Percentiles rank a stretch among this genome's conserved stretches.
These are phyloP conservation scores for Leccinum angustisporum DNA, from an alignment of 1,284 basidiomycete species.

Conservation along the genomic window DNA sequence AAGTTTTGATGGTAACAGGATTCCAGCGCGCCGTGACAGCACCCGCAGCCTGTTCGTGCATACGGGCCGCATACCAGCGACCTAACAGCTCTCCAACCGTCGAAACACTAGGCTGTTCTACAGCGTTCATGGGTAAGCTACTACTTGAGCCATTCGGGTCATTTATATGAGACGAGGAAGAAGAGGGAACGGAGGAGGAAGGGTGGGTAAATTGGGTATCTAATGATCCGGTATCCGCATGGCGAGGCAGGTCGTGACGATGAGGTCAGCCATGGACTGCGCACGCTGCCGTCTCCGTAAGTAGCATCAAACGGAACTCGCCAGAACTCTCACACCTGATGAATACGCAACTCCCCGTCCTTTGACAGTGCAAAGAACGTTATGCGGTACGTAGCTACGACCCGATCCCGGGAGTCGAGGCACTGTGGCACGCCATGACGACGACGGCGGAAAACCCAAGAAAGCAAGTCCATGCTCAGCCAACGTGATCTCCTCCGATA, in stretches of 20 bases:
- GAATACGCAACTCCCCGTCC: conserved; percentile 33
- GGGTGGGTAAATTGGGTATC: neutral
- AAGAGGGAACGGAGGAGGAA: neutral
- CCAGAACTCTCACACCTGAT: conserved; percentile 26
- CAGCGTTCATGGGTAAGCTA: too few relatives aligned
- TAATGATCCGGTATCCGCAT: conserved; percentile 32
- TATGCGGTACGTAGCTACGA: conserved; percentile 35
- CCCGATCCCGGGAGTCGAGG: conserved; percentile 18
- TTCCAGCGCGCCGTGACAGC: too few relatives aligned
- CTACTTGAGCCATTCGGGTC: too few relatives aligned
- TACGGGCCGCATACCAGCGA: too few relatives aligned
- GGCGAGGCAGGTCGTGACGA: conserved; percentile 35
- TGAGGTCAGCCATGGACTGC: conserved; percentile 27
- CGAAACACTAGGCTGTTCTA: too few relatives aligned
- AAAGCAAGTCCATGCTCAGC: neutral
- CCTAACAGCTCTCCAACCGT: too few relatives aligned
- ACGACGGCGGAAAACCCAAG: neutral
- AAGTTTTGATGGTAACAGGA: too few relatives aligned
- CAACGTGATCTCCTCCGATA: neutral
- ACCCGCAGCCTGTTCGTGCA: neutral
- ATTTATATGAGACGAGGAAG: too few relatives aligned
- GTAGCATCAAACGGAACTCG: neutral
- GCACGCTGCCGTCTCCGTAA: conserved; percentile 2
- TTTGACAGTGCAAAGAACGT: conserved; percentile 32
- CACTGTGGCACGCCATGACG: conserved; percentile 20